phyloP scores from a whole-genome alignment of 1,284 basidiomycete species.

The Sanghuangporus weigelae region DNA sequence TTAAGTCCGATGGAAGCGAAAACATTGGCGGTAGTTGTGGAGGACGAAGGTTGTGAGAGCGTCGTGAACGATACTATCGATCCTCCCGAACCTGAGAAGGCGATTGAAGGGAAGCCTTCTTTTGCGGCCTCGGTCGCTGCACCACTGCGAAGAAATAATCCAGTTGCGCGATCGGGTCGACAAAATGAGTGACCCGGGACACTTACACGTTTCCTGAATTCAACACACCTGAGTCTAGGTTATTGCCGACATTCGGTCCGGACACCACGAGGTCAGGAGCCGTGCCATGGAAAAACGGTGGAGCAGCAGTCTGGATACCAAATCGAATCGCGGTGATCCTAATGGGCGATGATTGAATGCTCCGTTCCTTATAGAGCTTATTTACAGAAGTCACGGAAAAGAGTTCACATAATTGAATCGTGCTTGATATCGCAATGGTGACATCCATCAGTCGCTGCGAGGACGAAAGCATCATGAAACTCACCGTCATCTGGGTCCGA shows the following conservation, averaged over 20 bases:
- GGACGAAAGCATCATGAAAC: constrained; percentile 18
- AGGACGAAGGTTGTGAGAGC: constrained; percentile 32
- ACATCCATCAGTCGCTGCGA: background rate
- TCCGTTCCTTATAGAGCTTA: background rate
- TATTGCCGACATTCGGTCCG: constrained; percentile 48
- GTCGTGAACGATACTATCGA: constrained; percentile 44
- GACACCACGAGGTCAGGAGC: constrained; percentile 46
- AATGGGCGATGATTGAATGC: background rate
- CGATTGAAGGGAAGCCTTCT: constrained; percentile 44
- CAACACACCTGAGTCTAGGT: constrained; percentile 29
- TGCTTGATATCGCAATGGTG: constrained; percentile 11
- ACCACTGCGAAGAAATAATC: constrained; percentile 29
- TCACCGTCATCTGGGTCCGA: constrained; percentile 38
- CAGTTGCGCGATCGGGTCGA: background rate
- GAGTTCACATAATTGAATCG: constrained; percentile 19
- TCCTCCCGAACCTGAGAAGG: constrained; percentile 41
- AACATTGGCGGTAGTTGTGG: constrained; percentile 34
- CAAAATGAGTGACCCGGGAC: background rate
- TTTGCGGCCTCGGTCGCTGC: constrained; percentile 43
- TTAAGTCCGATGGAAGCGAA: constrained; percentile 40
- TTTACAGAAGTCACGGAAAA: constrained; percentile 12
- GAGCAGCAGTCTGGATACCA: constrained; percentile 46
- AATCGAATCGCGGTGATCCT: constrained; percentile 39
- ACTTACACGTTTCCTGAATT: constrained; percentile 46
- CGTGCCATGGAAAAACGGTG: constrained; percentile 35